Conservation (phyloP, 108 stramenopile species). For the Aurantiochytrium sp. region DNA sequence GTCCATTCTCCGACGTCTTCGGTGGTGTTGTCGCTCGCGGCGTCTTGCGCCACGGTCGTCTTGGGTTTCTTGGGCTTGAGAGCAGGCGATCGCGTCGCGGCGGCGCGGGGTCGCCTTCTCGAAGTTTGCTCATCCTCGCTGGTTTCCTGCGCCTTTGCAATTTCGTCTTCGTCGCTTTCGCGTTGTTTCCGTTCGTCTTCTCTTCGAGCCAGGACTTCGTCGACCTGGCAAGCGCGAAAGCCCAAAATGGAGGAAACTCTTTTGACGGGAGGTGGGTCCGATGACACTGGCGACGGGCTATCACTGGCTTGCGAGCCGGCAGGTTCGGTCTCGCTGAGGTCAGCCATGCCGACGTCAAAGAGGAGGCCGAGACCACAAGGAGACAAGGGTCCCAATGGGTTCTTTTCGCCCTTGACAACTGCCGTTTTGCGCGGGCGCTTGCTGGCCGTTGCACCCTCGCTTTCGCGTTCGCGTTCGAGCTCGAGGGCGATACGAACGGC, state of each 20-base stretch:
- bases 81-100: background rate
- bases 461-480: no score
- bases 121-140: background rate
- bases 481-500: no score
- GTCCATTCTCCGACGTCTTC: background rate
- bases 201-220: background rate
- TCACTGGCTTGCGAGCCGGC: background rate
- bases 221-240: background rate
- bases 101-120: background rate
- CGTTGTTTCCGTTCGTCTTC: background rate
- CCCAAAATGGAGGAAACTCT: background rate
- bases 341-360: constrained; percentile 8
- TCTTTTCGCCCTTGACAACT: no score
- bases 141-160: background rate
- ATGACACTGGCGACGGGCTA: background rate
- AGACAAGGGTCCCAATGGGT: no score
- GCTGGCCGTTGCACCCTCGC: no score
- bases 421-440: no score
- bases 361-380: background rate
- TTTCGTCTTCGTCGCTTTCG: background rate
- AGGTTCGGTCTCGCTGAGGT: background rate
- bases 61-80: no score
- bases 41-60: background rate
- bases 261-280: background rate
- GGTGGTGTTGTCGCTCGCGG: background rate